A percentile compares a stretch with the other conserved stretches of the same genome.
These are phyloP conservation scores for Zygoascus sp. DNA, from an alignment of 1,139 yeast genomes.

Conservation along the genomic window DNA sequence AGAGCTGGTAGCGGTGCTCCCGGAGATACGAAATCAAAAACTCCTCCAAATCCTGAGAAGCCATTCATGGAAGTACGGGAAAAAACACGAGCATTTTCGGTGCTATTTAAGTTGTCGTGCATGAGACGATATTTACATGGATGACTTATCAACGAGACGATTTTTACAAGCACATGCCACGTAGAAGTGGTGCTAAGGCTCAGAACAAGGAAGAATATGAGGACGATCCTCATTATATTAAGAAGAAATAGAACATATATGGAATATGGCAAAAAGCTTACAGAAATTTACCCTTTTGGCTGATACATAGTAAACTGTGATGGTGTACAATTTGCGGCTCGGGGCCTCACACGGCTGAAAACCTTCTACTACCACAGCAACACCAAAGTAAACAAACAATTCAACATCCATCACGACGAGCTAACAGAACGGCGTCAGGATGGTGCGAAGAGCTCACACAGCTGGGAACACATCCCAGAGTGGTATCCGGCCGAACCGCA, in stretches of 20 bases:
- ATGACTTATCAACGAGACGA: neutral
- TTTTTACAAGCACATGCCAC: neutral
- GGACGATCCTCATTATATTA: neutral
- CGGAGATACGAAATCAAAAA: constrained; percentile 13
- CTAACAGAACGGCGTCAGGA: neutral
- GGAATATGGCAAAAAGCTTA: neutral
- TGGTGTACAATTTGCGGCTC: too few relatives aligned
- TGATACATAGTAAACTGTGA: neutral
- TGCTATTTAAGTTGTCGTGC: neutral
- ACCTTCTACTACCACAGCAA: neutral
- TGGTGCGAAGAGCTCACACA: constrained; percentile 8
- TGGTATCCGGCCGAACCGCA: constrained; percentile 2
- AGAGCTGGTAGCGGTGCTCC: constrained; percentile 4
- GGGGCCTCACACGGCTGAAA: neutral
- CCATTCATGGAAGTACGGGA: neutral
- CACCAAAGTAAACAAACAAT: constrained; percentile 3
- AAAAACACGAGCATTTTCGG: neutral
- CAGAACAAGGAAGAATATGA: too few relatives aligned
- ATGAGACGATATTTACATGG: neutral
- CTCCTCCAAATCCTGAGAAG: constrained; percentile 10
- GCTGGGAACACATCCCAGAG: constrained; percentile 4
- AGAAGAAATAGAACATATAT: neutral
- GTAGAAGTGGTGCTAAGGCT: too few relatives aligned
- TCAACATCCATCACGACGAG: neutral
- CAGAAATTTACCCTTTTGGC: neutral